These are phyloP conservation scores for Rhinocladiella similis DNA, from an alignment of 2,329 filamentous ascomycete species.

Conservation along the genomic window DNA sequence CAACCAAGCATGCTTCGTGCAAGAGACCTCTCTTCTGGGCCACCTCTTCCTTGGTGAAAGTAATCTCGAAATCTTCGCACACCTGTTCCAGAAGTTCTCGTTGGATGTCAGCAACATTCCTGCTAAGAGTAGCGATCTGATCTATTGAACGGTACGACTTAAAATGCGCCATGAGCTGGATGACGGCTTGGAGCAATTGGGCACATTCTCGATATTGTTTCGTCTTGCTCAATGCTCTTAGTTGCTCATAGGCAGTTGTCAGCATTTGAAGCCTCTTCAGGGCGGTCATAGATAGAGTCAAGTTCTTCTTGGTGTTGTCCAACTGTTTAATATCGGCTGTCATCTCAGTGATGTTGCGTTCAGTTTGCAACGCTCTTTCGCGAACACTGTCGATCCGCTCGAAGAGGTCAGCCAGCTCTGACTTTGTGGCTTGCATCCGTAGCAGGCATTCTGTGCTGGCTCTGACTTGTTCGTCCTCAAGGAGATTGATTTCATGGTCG, in stretches of 20 bases:
- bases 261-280: conserved; percentile 97
- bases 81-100: conserved; percentile 91
- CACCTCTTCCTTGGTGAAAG: conserved; percentile 87
- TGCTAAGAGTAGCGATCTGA: conserved; percentile 90
- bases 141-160: conserved; percentile 97
- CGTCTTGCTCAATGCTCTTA: conserved; percentile 77
- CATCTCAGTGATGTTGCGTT: conserved; percentile 96
- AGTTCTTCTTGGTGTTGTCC: conserved; percentile 93
- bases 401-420: conserved; percentile 86
- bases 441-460: conserved; percentile 84
- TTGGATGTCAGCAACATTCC: conserved; percentile 91
- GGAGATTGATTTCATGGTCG: conserved; percentile 70
- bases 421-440: conserved; percentile 87
- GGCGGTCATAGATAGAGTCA: conserved; percentile 96
- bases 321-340: conserved; percentile 97
- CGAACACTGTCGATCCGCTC: conserved; percentile 92
- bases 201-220: conserved; percentile 95
- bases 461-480: conserved; percentile 75
- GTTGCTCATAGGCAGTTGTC: conserved; percentile 97
- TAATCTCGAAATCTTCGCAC: conserved; percentile 98
- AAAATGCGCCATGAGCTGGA: conserved; percentile 98
- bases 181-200: conserved; percentile 86
- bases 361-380: conserved; percentile 83
- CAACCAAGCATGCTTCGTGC: conserved; percentile 84
- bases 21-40: conserved; percentile 67